Evolutionary conservation across 2,329 filamentous ascomycete genomes (phyloP).

Genomic region (Apiospora malaysiana): DNA sequence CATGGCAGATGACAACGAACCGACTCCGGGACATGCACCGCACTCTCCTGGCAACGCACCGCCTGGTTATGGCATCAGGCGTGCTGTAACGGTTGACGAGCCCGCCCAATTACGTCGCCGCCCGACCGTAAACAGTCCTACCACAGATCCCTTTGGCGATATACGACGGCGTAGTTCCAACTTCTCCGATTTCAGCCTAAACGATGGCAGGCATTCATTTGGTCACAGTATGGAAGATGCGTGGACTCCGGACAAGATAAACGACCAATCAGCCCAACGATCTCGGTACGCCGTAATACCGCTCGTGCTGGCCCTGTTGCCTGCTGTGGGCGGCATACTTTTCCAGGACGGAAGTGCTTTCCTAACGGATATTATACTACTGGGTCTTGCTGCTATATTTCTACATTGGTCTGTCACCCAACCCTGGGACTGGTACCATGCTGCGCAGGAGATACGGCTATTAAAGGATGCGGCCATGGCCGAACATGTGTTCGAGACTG

Average conservation of each 20-base stretch:
- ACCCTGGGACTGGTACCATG: slow-evolving; percentile 85
- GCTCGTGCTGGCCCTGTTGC: slow-evolving; percentile 81
- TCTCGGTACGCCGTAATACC: slow-evolving; percentile 82
- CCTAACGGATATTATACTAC: slow-evolving; percentile 82
- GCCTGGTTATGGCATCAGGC: slow-evolving; percentile 47
- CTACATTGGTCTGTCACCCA: slow-evolving; percentile 91
- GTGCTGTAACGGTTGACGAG: slow-evolving; percentile 49
- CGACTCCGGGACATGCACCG: slow-evolving; percentile 29
- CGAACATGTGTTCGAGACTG: slow-evolving; percentile 51
- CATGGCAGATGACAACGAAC: slow-evolving; percentile 39
- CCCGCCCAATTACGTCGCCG: slow-evolving; percentile 34
- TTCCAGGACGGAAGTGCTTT: slow-evolving; percentile 85
- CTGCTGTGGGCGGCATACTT: slow-evolving; percentile 82
- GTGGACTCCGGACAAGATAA: slow-evolving; percentile 57
- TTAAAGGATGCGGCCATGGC: slow-evolving; percentile 50
- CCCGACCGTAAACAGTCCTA: slow-evolving; percentile 29
- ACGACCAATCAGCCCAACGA: slow-evolving; percentile 54
- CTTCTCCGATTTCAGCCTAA: slow-evolving; percentile 77
- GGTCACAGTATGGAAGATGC: slow-evolving; percentile 74
- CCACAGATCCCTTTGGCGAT: slow-evolving; percentile 33
- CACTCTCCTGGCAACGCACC: slow-evolving; percentile 31
- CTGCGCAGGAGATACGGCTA: slow-evolving; percentile 67
- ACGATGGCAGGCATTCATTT: slow-evolving; percentile 68
- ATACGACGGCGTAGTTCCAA: slow-evolving; percentile 74
- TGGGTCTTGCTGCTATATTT: slow-evolving; percentile 82